Evolutionary conservation across 129 eudicot genomes (phyloP).

Genomic region (Artemisia annua): DNA sequence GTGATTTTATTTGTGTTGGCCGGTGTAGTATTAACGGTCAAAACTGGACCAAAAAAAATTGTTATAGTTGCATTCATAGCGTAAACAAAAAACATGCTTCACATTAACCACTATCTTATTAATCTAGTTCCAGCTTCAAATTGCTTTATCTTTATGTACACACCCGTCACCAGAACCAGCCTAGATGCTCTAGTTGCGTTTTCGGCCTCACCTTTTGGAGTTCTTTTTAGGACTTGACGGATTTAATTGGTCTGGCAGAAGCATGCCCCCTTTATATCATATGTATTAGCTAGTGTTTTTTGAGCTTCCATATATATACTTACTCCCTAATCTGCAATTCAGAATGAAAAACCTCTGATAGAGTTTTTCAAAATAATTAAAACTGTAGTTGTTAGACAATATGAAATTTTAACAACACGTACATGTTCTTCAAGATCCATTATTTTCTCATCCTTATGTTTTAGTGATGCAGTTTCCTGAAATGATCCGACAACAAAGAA

Average conservation of each 20-base stretch:
- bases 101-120: neutral
- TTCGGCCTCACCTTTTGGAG: conserved; percentile 29
- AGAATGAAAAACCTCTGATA: neutral
- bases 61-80: neutral
- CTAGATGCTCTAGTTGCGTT: conserved; percentile 5
- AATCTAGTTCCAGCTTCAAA: conserved; percentile 1
- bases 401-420: neutral
- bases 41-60: neutral
- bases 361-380: conserved; percentile 1
- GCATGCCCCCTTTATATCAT: conserved; percentile 62
- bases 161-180: neutral
- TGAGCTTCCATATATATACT: conserved; percentile 72
- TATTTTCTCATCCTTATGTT: conserved; percentile 58
- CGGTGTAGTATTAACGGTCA: neutral
- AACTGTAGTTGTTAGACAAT: neutral
- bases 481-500: conserved; percentile 11
- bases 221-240: conserved; percentile 43
- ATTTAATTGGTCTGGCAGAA: conserved; percentile 66
- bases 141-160: conserved; percentile 22
- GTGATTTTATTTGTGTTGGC: neutral
- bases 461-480: conserved; percentile 49
- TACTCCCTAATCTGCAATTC: neutral
- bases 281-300: conserved; percentile 46
- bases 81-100: neutral
- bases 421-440: conserved; percentile 88